Conservation (phyloP, 345 rosid species). For the Pistacia vera region DNA sequence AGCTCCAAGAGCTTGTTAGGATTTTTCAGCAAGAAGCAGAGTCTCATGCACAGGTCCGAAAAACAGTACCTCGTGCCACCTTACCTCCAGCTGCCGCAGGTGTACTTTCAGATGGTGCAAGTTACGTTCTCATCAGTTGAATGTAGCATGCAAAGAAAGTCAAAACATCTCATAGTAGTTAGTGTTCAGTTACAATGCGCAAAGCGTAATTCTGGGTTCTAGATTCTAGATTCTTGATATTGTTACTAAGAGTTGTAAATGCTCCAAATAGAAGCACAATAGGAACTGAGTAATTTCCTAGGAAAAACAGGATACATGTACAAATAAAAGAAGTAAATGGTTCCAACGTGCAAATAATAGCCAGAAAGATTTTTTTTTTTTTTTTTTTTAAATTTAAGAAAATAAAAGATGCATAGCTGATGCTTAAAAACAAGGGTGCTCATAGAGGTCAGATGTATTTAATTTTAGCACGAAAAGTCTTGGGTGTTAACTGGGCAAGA, state of each 20-base stretch:
- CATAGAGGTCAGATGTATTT: no score
- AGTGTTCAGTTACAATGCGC: not conserved
- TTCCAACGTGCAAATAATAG: no score
- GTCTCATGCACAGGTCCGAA: conserved; percentile 56
- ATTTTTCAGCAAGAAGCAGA: conserved; percentile 67
- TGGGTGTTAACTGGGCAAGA: no score
- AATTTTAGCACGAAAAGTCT: no score
- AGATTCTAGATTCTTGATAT: no score
- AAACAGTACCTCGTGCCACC: conserved; percentile 36
- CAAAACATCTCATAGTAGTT: not conserved
- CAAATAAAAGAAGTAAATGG: no score
- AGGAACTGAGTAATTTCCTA: not conserved
- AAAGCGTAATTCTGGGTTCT: no score
- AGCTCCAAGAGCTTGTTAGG: conserved; percentile 60
- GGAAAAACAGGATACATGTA: not conserved
- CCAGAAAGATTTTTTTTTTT: no score
- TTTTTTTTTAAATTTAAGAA: no score
- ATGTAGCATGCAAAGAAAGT: not conserved
- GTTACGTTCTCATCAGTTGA: conserved; percentile 50
- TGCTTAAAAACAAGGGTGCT: no score
- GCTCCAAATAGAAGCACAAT: not conserved
- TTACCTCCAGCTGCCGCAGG: conserved; percentile 38
- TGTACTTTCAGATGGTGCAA: conserved; percentile 38
- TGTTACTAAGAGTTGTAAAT: not conserved
- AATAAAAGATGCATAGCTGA: no score